Conservation (phyloP, 2,329 filamentous ascomycete genomes). For the Lizonia empirigonia region DNA sequence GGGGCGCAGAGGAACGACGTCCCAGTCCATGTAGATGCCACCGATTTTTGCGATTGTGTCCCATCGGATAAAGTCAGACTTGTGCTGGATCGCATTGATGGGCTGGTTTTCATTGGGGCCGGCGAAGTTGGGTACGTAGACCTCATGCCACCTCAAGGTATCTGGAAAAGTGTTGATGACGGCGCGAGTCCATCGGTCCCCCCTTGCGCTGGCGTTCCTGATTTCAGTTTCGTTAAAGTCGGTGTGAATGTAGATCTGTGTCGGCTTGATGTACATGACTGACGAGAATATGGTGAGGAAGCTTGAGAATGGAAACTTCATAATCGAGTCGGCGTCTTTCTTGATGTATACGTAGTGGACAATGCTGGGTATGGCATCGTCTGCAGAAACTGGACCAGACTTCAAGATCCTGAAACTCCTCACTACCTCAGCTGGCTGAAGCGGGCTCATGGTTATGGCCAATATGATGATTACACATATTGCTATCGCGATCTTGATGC, state of each 20-base stretch:
- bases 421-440: not conserved
- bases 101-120: slow-evolving; percentile 15
- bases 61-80: slow-evolving; percentile 30
- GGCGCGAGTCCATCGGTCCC: slow-evolving; percentile 25
- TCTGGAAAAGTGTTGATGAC: slow-evolving; percentile 25
- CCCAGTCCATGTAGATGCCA: slow-evolving; percentile 29
- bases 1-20: slow-evolving; percentile 22
- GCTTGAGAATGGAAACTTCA: slow-evolving; percentile 19
- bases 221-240: slow-evolving; percentile 26
- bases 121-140: slow-evolving; percentile 16
- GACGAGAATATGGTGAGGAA: slow-evolving; percentile 24
- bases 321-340: slow-evolving; percentile 15
- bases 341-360: slow-evolving; percentile 27
- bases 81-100: slow-evolving; percentile 24
- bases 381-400: not conserved
- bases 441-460: slow-evolving; percentile 1
- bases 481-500: slow-evolving; percentile 9
- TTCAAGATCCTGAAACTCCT: slow-evolving; percentile 2
- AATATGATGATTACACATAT: slow-evolving; percentile 3
- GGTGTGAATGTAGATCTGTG: slow-evolving; percentile 29
- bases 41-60: slow-evolving; percentile 20
- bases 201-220: slow-evolving; percentile 9
- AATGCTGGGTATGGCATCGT: slow-evolving; percentile 25
- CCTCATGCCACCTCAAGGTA: slow-evolving; percentile 15
- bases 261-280: slow-evolving; percentile 21